These are phyloP conservation scores for Botrytis fabae DNA, from an alignment of 2,329 filamentous ascomycete genomes.

Conservation along the genomic window DNA sequence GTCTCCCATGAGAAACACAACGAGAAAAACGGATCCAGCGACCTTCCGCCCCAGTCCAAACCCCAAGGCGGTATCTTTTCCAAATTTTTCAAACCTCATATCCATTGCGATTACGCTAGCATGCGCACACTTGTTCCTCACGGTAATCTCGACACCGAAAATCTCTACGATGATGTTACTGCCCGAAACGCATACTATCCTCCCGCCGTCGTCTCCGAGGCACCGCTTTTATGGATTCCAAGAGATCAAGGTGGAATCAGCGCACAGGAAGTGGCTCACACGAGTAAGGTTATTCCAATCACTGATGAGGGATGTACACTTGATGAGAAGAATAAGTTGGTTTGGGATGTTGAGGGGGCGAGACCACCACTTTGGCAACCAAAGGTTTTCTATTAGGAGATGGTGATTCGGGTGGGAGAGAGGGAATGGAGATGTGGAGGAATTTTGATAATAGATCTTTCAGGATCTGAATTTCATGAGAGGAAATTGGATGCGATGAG, in stretches of 20 bases:
- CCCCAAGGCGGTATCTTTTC: conserved; percentile 56
- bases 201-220: conserved; percentile 62
- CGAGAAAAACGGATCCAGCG: conserved; percentile 5
- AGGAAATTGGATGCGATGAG: background rate
- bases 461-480: background rate
- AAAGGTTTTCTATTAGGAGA: conserved; percentile 44
- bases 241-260: conserved; percentile 73
- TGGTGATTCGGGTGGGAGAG: too few relatives aligned
- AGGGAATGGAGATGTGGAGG: too few relatives aligned
- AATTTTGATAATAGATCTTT: background rate
- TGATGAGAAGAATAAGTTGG: conserved; percentile 67
- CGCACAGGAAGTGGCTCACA: conserved; percentile 74
- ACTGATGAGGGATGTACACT: conserved; percentile 75
- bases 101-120: conserved; percentile 69
- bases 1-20: conserved; percentile 34
- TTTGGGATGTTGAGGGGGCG: conserved; percentile 57
- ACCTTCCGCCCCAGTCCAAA: conserved; percentile 44
- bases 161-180: conserved; percentile 60
- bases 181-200: conserved; percentile 72
- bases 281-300: conserved; percentile 70
- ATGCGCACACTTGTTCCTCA: conserved; percentile 70
- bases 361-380: conserved; percentile 60
- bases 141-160: conserved; percentile 46
- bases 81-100: conserved; percentile 76
- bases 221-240: conserved; percentile 82